A percentile compares a stretch with the other conserved stretches of the same genome.
phyloP scores from a whole-genome alignment of 2,329 filamentous ascomycete genomes.

The Alternaria arborescens region DNA sequence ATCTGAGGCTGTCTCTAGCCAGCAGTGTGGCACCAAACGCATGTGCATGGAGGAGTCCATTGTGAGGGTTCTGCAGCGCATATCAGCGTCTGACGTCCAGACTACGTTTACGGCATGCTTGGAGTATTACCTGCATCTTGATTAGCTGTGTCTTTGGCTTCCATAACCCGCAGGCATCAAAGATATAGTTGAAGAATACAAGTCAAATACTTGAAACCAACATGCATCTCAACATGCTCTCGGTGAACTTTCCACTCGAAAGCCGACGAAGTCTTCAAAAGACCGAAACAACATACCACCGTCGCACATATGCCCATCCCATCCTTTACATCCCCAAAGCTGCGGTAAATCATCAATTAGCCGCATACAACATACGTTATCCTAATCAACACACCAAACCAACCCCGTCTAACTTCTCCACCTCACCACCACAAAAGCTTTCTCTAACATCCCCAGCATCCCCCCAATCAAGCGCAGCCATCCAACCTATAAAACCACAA shows the following conservation, averaged over 20 bases:
- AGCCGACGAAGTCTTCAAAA: too few relatives aligned
- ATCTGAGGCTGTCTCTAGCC: not conserved
- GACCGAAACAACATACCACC: too few relatives aligned
- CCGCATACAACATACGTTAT: not conserved
- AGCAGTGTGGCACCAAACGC: not conserved
- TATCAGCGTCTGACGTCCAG: not conserved
- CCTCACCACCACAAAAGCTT: too few relatives aligned
- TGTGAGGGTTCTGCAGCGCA: not conserved
- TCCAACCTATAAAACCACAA: too few relatives aligned
- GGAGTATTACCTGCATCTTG: not conserved
- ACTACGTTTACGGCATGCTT: not conserved
- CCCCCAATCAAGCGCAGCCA: too few relatives aligned
- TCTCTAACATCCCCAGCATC: too few relatives aligned
- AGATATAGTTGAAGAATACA: not conserved
- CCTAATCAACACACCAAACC: not conserved
- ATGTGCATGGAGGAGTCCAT: rapidly evolving
- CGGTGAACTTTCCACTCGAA: not conserved
- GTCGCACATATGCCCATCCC: too few relatives aligned
- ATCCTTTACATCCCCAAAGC: too few relatives aligned
- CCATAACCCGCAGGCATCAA: rapidly evolving
- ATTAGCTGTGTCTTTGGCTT: not conserved
- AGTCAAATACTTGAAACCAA: not conserved
- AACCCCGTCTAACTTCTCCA: too few relatives aligned
- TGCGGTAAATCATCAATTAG: too few relatives aligned
- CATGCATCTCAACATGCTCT: not conserved